phyloP scores from a whole-genome alignment of 129 eudicot genomes.

The Saposhnikovia divaricata region DNA sequence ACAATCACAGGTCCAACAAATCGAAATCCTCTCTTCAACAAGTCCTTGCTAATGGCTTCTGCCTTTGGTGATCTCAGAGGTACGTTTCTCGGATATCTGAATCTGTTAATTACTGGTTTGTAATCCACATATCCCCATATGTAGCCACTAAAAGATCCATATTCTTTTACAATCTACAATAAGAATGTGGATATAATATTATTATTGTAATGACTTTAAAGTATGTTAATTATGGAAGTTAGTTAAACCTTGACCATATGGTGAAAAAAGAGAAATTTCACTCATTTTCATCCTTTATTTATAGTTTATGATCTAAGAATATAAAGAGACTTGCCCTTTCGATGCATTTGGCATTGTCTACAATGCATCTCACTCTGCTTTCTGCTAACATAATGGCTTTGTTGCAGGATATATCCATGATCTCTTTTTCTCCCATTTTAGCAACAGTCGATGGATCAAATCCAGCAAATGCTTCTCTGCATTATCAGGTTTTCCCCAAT shows the following conservation, averaged over 20 bases:
- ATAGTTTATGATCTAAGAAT: background rate
- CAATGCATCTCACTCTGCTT: constrained; percentile 79
- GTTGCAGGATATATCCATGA: constrained; percentile 61
- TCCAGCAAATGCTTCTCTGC: constrained; percentile 82
- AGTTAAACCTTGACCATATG: background rate
- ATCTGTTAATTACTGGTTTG: constrained; percentile 79
- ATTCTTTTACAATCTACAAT: constrained; percentile 56
- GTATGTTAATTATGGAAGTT: background rate
- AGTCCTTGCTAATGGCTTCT: constrained; percentile 80
- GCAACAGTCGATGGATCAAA: constrained; percentile 72
- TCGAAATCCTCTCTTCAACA: constrained; percentile 70
- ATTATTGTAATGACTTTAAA: background rate
- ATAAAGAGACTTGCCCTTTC: constrained; percentile 44
- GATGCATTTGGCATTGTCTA: constrained; percentile 96
- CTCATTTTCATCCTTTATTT: background rate
- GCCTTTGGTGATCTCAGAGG: constrained; percentile 91
- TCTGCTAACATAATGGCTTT: constrained; percentile 66
- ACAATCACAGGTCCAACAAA: constrained; percentile 91
- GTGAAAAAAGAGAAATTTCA: background rate
- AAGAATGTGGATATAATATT: background rate
- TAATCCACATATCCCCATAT: constrained; percentile 85
- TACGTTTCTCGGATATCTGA: constrained; percentile 78
- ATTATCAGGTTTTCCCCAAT: background rate
- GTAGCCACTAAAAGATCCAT: constrained; percentile 88
- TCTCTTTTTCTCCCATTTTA: constrained; percentile 75